These are phyloP conservation scores for Solanum appendiculatum DNA, from an alignment of 257 asterid species.

Conservation along the genomic window DNA sequence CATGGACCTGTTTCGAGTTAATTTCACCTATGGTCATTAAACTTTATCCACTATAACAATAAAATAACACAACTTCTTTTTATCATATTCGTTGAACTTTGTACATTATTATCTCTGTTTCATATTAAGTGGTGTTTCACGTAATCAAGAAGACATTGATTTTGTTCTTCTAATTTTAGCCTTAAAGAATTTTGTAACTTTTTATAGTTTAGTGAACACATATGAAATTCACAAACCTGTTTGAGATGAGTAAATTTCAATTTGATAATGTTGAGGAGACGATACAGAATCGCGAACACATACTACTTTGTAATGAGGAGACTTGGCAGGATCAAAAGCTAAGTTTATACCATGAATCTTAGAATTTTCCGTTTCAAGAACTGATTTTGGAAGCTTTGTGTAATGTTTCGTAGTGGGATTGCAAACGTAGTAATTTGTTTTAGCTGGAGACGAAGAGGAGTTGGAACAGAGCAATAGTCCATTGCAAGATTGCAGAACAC, in stretches of 20 bases:
- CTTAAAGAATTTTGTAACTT: background rate
- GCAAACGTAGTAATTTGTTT: background rate
- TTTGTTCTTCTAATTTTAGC: too few relatives aligned
- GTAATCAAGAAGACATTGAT: too few relatives aligned
- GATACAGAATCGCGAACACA: conserved; percentile 1
- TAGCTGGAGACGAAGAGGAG: background rate
- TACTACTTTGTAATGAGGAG: conserved; percentile 11
- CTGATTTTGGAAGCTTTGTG: conserved; percentile 10
- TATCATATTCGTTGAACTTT: background rate
- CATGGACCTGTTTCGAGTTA: background rate
- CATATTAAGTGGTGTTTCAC: too few relatives aligned
- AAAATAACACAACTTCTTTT: background rate
- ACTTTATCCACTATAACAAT: background rate
- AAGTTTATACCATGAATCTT: background rate
- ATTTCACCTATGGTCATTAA: background rate
- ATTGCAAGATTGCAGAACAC: background rate
- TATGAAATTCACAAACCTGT: background rate
- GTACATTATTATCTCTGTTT: background rate
- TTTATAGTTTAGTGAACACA: background rate
- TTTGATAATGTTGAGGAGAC: conserved; percentile 7
- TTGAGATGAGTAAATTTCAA: conserved; percentile 21
- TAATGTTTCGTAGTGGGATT: conserved; percentile 1
- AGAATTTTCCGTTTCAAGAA: background rate
- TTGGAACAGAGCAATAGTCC: background rate
- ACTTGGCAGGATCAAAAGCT: conserved; percentile 17